Evolutionary conservation across 768 basidiomycete genomes (phyloP), one percentile per base, ranked within the genome.

Genomic region (Kwoniella europaea): DNA sequence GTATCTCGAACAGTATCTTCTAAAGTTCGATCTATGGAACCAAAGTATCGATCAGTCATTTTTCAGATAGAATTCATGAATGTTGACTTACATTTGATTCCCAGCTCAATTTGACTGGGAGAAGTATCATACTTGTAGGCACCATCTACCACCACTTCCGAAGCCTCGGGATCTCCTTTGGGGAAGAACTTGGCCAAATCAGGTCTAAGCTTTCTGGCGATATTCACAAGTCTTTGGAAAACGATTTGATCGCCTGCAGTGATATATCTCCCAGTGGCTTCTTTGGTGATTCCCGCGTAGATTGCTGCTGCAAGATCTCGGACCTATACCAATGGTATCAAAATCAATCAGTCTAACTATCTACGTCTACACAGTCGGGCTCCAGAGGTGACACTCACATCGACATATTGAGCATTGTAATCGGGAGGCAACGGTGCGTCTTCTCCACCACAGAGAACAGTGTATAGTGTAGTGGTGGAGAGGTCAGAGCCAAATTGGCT

Each of bases 1-100:
- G 61, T 63, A 44, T 69, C 68, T 20, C 53, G 20, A 50, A 69
- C 68, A 42, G 68, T 69, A 22, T 69, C 61, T 59, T 69, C 61
- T 42, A 69, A 55, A 22, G 52, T 43, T n/a, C 60, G 60, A 52
- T 69, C 68, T 69, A 24, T 18, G 5, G n/a, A 35, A 2, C 58
- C 13, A 60, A 20, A 57, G 13, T 20, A 44, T 50, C 15, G 10
- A 41, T 52, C 62, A 53, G 62, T 5, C 44, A 63, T 1, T 35
- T 35, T 35, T 35, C 35, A 9, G 35, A 35, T 35, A 35, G 3
- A 7, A 6, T 35, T 9, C 35, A n/a, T 27, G 22, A 16, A 44
- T 5, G 18, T n/a, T 6, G 7, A 55, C 70, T 67, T 29, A 66
- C 64, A 67, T 50, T 62, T 53, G 22, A 71, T 42, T 6, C 71